Base-by-base conservation (phyloP, 345 rosid species). In the Erodium maritimum region DNA sequence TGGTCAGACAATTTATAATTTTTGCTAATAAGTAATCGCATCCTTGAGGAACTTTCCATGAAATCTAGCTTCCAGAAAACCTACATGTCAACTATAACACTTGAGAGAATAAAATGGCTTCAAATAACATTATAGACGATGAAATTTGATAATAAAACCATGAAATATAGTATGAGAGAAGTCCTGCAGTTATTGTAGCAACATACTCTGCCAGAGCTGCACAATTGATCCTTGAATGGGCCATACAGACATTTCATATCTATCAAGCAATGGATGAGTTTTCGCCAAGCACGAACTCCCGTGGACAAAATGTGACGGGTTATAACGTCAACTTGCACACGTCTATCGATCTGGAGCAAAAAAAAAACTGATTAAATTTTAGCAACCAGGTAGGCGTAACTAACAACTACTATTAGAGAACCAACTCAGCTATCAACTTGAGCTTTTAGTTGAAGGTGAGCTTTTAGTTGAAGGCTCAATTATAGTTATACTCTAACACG, bases 31-130 rank as follows among this genome's bases (percentile, higher is more conserved):
- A 81, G 85, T 64, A 61, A 75, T 71, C 99, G 83, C 99, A 94
- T 94, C 83, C 99, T 85, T 24, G 95, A 85, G 67, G 95, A 87
- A 77, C 79, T 90, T 77, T 94, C 99, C 88, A 82, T 81, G 59
- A 84, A 78, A 73, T 94, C 99, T 59, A 87, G 82, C 91, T 94
- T 87, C 96, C 97, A 94, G 74, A 85, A 94, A 72, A 90, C 64
- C 99, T 93, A 72, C 64, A 42, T 16, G 12, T 75, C 51, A 67
- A 65, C 50, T 19, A 62, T 19, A 42, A 63, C 8, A 14, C 12
- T 42, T 42, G 11, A 42, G 48, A 42, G 17, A 42, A 42, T 12
- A 42, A 29, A 29, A 29, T 29, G 9, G 9, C 11, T 42, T 42
- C 48, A 42, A 7, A 16, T 42, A 42, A 42, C 14, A 12, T 10